Conservation (phyloP, 805 yeast species). For the Candida nemodendra region DNA sequence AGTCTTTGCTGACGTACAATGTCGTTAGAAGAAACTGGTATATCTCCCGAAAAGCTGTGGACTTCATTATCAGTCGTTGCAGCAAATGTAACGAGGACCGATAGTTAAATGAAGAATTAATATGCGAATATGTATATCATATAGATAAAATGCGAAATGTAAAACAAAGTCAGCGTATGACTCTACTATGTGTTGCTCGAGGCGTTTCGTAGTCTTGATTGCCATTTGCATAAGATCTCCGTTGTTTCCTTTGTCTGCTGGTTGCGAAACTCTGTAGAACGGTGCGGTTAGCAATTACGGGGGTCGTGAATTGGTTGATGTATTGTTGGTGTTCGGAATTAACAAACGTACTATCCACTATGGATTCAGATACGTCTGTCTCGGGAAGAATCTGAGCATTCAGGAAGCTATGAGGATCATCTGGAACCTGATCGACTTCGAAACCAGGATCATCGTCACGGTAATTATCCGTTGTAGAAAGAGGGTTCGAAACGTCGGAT, state of each 20-base stretch:
- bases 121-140: no score
- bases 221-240: slow-evolving; percentile 10
- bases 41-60: slow-evolving; percentile 29
- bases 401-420: slow-evolving; percentile 1
- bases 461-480: slow-evolving; percentile 8
- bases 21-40: slow-evolving; percentile 31
- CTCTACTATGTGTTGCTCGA: slow-evolving; percentile 19
- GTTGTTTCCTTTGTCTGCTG: slow-evolving; percentile 13
- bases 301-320: slow-evolving; percentile 17
- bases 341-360: no score
- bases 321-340: slow-evolving; percentile 4
- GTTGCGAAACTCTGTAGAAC: slow-evolving; percentile 11
- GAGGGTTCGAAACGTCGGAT: slow-evolving; percentile 12
- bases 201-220: slow-evolving; percentile 15
- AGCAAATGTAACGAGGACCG: slow-evolving; percentile 14
- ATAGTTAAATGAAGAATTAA: not conserved
- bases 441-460: slow-evolving; percentile 1
- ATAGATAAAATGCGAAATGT: no score
- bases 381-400: slow-evolving; percentile 7
- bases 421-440: slow-evolving; percentile 1
- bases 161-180: slow-evolving; percentile 24
- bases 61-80: slow-evolving; percentile 25
- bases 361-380: slow-evolving; percentile 2
- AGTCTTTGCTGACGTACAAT: slow-evolving; percentile 24
- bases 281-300: slow-evolving; percentile 21